phyloP scores from a whole-genome alignment of 129 eudicot species.

The Rutidosis leptorrhynchoides region DNA sequence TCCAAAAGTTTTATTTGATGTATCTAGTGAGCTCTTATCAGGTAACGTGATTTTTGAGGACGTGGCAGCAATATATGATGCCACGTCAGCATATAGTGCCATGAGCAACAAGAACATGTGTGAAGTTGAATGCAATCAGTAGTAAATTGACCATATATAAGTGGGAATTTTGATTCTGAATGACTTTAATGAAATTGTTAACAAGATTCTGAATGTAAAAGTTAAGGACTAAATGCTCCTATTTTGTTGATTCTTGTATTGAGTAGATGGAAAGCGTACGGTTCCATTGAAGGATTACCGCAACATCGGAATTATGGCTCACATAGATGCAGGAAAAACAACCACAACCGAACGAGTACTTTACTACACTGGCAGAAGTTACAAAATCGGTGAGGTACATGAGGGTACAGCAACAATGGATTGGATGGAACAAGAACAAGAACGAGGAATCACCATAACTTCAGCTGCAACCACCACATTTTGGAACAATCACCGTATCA shows the following conservation, averaged over 20 bases:
- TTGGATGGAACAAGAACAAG: constrained; percentile 99
- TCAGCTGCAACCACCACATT: constrained; percentile 96
- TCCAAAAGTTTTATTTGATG: not conserved
- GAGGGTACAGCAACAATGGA: constrained; percentile 99
- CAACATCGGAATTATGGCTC: constrained; percentile 98
- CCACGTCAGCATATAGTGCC: not conserved
- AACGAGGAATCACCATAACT: constrained; percentile 93
- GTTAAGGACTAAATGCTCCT: not conserved
- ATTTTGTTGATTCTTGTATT: not conserved
- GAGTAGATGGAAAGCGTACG: constrained; percentile 59
- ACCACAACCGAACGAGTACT: constrained; percentile 93
- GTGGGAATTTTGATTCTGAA: too few species aligned
- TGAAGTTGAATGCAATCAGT: too few species aligned
- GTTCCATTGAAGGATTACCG: constrained; percentile 80
- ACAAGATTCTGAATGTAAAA: not conserved
- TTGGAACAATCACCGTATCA: constrained; percentile 94
- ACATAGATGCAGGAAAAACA: constrained; percentile 96
- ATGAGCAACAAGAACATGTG: not conserved
- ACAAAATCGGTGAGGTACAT: constrained; percentile 97
- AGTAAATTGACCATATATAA: too few species aligned
- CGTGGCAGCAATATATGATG: not conserved
- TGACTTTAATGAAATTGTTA: not conserved
- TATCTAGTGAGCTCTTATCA: not conserved
- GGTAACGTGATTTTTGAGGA: not conserved
- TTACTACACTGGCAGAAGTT: constrained; percentile 85